Conservation (phyloP, 805 yeast species). For the Diddensiella transvaalensis region DNA sequence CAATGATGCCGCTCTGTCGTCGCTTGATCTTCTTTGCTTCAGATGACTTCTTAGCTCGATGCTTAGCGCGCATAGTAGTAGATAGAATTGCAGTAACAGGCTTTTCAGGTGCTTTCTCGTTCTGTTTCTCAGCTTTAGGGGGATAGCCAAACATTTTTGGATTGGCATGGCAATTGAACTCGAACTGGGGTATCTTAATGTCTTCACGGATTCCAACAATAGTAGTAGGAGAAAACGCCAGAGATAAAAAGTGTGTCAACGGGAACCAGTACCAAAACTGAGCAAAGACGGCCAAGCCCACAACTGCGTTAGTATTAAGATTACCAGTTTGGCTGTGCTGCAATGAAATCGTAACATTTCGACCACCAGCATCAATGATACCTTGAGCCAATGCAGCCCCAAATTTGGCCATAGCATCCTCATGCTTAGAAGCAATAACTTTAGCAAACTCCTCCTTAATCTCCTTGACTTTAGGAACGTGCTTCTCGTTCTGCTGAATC, state of each 20-base stretch:
- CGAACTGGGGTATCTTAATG: slow-evolving; percentile 80
- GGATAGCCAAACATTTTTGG: slow-evolving; percentile 84
- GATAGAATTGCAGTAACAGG: slow-evolving; percentile 90
- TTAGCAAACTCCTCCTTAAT: slow-evolving; percentile 70
- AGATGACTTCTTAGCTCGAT: slow-evolving; percentile 71
- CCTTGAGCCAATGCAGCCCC: slow-evolving; percentile 98
- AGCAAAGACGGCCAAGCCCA: slow-evolving; percentile 82
- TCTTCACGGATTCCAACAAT: slow-evolving; percentile 83
- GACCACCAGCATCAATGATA: slow-evolving; percentile 97
- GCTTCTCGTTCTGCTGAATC: slow-evolving; percentile 79
- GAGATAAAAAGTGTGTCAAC: slow-evolving; percentile 82
- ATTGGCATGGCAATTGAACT: slow-evolving; percentile 75
- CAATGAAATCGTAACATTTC: slow-evolving; percentile 89
- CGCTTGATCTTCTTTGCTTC: slow-evolving; percentile 51
- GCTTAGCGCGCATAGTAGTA: slow-evolving; percentile 90
- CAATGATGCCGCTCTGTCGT: slow-evolving; percentile 35
- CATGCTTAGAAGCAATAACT: slow-evolving; percentile 82
- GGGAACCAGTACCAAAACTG: slow-evolving; percentile 99
- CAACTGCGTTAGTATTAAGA: slow-evolving; percentile 84
- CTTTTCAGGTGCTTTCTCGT: slow-evolving; percentile 81
- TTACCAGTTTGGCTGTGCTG: slow-evolving; percentile 86
- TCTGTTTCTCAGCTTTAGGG: slow-evolving; percentile 75
- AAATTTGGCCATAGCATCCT: slow-evolving; percentile 94
- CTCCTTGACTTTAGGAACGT: slow-evolving; percentile 73
- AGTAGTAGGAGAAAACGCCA: slow-evolving; percentile 90